Conservation (phyloP, 306 rosid species). For the Vachellia pachyceras region DNA sequence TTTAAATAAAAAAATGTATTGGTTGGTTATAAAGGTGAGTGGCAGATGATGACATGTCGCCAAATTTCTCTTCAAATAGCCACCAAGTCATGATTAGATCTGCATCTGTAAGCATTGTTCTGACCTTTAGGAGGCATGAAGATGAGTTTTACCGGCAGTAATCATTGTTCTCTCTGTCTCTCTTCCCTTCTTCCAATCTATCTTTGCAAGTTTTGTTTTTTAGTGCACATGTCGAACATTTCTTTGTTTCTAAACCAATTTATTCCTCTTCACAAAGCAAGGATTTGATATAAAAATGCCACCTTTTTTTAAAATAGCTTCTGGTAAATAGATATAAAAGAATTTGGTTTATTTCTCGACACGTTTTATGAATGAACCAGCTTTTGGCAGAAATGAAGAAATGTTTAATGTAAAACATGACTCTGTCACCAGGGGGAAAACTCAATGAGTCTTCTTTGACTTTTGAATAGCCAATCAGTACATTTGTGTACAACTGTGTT, state of each 20-base stretch:
- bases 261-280: not conserved
- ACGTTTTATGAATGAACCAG: not conserved
- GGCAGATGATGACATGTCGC: constrained; percentile 73
- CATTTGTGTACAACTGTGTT: not conserved
- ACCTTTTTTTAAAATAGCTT: not conserved
- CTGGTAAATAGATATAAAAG: not conserved
- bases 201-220: not conserved
- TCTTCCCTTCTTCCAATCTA: not conserved
- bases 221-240: constrained; percentile 38
- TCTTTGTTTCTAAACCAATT: not conserved
- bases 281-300: not conserved
- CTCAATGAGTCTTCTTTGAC: not conserved
- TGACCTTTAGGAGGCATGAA: constrained; percentile 52
- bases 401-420: not conserved
- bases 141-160: constrained; percentile 39
- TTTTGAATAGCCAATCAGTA: not conserved
- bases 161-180: constrained; percentile 40
- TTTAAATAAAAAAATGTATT: not conserved
- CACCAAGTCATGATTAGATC: constrained; percentile 37
- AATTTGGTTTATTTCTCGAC: not conserved
- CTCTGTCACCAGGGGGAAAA: not conserved
- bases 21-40: constrained; percentile 53
- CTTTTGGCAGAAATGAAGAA: not conserved
- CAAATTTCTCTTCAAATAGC: constrained; percentile 48
- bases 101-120: constrained; percentile 40